These are phyloP conservation scores for Carallia pectinifolia DNA, from an alignment of 345 rosid genomes.

Conservation along the genomic window DNA sequence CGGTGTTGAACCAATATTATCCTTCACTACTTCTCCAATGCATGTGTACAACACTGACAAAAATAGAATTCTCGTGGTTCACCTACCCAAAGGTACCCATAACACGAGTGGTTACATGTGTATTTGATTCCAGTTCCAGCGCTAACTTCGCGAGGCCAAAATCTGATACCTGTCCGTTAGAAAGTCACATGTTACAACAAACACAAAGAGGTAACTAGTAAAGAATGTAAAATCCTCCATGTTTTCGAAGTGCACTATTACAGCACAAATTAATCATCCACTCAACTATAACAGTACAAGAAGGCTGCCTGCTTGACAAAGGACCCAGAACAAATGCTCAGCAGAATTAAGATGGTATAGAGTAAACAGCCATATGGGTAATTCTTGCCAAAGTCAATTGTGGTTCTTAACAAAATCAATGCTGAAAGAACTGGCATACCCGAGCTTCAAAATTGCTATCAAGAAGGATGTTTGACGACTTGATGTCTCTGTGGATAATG, in stretches of 20 bases:
- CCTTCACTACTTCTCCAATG: background rate
- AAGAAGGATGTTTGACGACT: conserved; percentile 92
- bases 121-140: conserved; percentile 62
- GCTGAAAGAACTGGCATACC: conserved; percentile 45
- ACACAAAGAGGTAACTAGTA: background rate
- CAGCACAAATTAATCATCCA: background rate
- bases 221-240: conserved; percentile 1
- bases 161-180: conserved; percentile 67
- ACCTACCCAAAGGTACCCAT: conserved; percentile 98
- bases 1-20: background rate
- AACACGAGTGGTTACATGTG: conserved; percentile 92
- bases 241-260: conserved; percentile 8
- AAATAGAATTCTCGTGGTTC: conserved; percentile 3
- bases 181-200: conserved; percentile 3
- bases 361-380: background rate
- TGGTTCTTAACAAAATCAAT: conserved; percentile 8
- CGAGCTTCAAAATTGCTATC: conserved; percentile 83
- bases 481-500: conserved; percentile 93
- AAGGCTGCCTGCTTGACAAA: background rate
- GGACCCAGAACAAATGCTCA: background rate
- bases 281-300: background rate
- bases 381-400: conserved; percentile 7
- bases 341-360: conserved; percentile 8
- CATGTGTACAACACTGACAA: background rate
- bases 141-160: conserved; percentile 96